A percentile compares a stretch with the other conserved stretches of the same genome.
Conservation (phyloP, 352 stramenopile species). For the Globisporangium barbulae region DNA sequence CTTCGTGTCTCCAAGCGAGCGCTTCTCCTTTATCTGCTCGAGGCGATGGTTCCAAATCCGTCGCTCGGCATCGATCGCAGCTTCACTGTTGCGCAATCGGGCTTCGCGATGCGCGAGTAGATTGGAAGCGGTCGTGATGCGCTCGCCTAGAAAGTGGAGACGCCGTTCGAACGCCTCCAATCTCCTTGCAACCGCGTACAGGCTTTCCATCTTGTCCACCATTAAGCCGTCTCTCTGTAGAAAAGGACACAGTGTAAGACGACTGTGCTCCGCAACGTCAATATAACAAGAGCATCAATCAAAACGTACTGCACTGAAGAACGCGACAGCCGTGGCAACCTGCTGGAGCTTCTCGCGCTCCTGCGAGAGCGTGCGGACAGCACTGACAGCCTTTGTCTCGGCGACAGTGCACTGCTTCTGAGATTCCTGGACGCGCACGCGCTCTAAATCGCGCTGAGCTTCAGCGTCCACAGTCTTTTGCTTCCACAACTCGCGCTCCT, state of each 20-base stretch:
- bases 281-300: not conserved
- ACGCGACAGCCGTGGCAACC: constrained; percentile 39
- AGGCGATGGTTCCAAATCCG: constrained; percentile 33
- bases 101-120: constrained; percentile 52
- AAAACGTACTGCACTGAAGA: constrained; percentile 36
- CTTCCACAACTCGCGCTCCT: constrained; percentile 44
- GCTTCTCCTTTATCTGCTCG: constrained; percentile 22
- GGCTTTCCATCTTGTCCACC: constrained; percentile 42
- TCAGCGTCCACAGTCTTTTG: constrained; percentile 49
- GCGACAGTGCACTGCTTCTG: constrained; percentile 25
- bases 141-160: constrained; percentile 34
- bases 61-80: constrained; percentile 45
- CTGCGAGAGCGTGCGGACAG: constrained; percentile 41
- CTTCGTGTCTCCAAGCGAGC: not conserved
- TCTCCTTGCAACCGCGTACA: constrained; percentile 25
- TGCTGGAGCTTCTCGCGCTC: constrained; percentile 48
- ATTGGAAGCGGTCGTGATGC: constrained; percentile 34
- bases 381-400: constrained; percentile 39
- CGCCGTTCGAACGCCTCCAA: constrained; percentile 42
- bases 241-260: not conserved
- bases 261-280: not conserved
- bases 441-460: constrained; percentile 59
- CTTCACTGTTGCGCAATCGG: constrained; percentile 60
- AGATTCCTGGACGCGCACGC: constrained; percentile 27
- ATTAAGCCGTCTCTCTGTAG: constrained; percentile 33